Evolutionary conservation across 495 filamentous ascomycete species (phyloP).

Genomic region (Pyrenula aspistea): DNA sequence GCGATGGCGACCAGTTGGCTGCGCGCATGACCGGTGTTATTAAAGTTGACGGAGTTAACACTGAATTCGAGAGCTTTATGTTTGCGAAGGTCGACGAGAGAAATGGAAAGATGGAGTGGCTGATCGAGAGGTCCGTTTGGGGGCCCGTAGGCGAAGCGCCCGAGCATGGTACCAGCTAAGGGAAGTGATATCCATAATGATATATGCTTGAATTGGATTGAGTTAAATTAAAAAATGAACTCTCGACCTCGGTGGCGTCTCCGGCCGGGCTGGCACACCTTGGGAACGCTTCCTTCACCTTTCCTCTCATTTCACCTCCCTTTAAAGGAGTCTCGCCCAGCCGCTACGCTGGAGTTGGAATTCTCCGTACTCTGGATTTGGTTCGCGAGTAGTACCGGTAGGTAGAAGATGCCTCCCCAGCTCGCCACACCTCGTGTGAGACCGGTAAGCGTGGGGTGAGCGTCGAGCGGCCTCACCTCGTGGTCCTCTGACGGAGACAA

Average conservation of each 20-base stretch:
- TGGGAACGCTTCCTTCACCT: background rate
- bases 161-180: background rate
- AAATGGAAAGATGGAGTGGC: constrained; percentile 12
- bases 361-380: too few relatives aligned
- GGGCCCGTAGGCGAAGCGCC: constrained; percentile 1
- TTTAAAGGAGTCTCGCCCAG: too few relatives aligned
- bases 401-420: too few relatives aligned
- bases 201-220: background rate
- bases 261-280: background rate
- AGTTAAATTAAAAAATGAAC: background rate
- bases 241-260: background rate
- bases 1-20: constrained; percentile 10
- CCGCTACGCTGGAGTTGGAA: too few relatives aligned
- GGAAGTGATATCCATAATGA: background rate
- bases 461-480: too few relatives aligned
- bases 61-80: constrained; percentile 15
- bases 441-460: too few relatives aligned
- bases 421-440: too few relatives aligned
- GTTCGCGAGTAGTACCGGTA: too few relatives aligned
- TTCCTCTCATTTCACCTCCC: background rate
- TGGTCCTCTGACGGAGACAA: too few relatives aligned
- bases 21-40: constrained; percentile 11
- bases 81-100: constrained; percentile 12
- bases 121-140: constrained; percentile 14
- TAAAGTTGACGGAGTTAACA: constrained; percentile 9